Percentiles rank a stretch among this genome's conserved stretches.
phyloP scores from a whole-genome alignment of 352 stramenopile species.

The Pythium sukuiense region DNA sequence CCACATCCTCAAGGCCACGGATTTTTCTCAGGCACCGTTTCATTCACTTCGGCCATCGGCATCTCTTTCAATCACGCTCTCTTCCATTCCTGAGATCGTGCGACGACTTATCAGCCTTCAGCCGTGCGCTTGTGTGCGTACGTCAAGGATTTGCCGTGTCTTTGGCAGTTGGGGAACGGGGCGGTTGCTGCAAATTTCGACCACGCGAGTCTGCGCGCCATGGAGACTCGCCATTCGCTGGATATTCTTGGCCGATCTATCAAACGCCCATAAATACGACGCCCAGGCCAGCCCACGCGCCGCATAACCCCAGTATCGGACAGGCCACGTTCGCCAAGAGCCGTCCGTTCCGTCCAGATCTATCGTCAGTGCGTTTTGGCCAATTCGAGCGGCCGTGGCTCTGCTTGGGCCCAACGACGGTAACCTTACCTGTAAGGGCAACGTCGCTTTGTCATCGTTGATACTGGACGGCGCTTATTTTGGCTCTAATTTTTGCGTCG shows the following conservation, averaged over 20 bases:
- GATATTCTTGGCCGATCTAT: not conserved
- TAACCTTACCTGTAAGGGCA: too few relatives aligned
- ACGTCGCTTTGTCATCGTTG: not conserved
- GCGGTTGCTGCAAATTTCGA: not conserved
- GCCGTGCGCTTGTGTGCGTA: not conserved
- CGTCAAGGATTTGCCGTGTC: not conserved
- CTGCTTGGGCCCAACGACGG: not conserved
- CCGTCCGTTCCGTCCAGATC: not conserved
- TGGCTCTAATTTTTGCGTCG: not conserved
- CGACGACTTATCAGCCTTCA: not conserved
- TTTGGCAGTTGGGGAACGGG: not conserved
- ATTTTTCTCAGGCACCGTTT: slow-evolving; percentile 23
- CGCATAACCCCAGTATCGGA: too few relatives aligned
- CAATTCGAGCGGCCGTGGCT: not conserved
- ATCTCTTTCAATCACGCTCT: not conserved
- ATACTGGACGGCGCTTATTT: not conserved
- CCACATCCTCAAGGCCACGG: too few relatives aligned
- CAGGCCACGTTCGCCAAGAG: too few relatives aligned
- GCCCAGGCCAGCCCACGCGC: too few relatives aligned
- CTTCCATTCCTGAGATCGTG: not conserved
- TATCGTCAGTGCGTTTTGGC: not conserved
- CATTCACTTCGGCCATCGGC: not conserved
- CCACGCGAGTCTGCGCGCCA: not conserved
- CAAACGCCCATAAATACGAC: too few relatives aligned
- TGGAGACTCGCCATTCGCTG: not conserved